Conservation (phyloP, 2,329 filamentous ascomycete species). For the Leptographium galeiforme region DNA sequence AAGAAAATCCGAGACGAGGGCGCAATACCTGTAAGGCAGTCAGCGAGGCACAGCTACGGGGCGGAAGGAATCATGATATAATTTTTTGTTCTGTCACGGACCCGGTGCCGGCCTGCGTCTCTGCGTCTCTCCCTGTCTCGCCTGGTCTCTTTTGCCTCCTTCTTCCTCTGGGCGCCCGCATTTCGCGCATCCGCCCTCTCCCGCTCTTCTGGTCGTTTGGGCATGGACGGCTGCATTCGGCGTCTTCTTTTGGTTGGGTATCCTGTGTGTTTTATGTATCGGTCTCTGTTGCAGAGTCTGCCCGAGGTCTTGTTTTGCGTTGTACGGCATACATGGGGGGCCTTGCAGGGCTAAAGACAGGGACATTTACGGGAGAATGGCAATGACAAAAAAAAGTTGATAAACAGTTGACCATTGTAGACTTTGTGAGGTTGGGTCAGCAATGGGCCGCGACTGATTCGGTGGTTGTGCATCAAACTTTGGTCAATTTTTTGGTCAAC, state of each 20-base stretch:
- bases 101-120: not conserved
- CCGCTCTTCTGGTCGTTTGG: not conserved
- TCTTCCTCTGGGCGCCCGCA: not conserved
- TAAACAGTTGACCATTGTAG: too few species aligned
- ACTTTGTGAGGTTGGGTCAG: too few species aligned
- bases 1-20: not conserved
- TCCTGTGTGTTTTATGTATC: conserved; percentile 17
- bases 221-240: conserved; percentile 34
- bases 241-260: conserved; percentile 26
- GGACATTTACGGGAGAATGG: too few species aligned
- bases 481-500: too few species aligned
- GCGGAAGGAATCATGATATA: conserved; percentile 2
- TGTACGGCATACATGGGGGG: not conserved
- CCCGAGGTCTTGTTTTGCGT: not conserved
- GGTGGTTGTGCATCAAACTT: too few species aligned
- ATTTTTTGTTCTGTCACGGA: not conserved
- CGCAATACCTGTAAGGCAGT: not conserved
- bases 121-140: too few species aligned
- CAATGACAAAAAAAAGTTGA: not conserved
- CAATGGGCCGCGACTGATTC: too few species aligned
- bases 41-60: not conserved
- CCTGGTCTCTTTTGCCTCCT: not conserved
- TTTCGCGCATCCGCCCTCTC: not conserved
- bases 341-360: not conserved
- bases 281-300: conserved; percentile 13